Evolutionary conservation across 2,329 filamentous ascomycete genomes (phyloP), one percentile per base, ranked within the genome.

Genomic region (Pseudofabraea citricarpa): DNA sequence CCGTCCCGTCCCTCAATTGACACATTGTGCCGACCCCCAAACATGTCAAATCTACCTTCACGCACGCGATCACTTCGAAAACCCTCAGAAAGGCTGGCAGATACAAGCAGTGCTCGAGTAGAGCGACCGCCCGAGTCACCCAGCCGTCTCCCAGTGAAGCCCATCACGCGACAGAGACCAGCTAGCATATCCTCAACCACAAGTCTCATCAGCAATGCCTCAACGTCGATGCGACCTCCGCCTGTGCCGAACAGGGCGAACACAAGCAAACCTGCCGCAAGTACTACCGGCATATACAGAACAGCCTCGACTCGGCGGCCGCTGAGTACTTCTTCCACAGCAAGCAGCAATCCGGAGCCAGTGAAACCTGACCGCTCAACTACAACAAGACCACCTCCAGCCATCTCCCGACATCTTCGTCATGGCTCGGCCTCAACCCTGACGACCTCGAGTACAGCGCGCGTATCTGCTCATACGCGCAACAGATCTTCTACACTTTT

Each of bases 91-190:
- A 45, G 38, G 41, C 32, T 10, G 22, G 26, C 22, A 36, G 44
- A 33, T 16, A 18, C n/a, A 26, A n/a, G n/a, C 47, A 52, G 22
- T 12, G 13, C 27, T 12, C 27, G 27, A 16, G 20, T 24, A 15
- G 45, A 49, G 22, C 51, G 47, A 20, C 45, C 19, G 6, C 51
- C 42, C 45, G 52, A 55, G 42, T 61, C 59, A 36, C 58, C 60
- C 27, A 61, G 57, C 50, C 53, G 58, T 44, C 51, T 63, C 21
- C 60, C 60, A 9, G 49, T 58, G 32, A 57, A 54, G 42, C 53
- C 53, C 20, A 39, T 33, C 3, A 49, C 55, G 12, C 47, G 57
- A 22, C 40, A 40, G 6, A 46, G 56, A 36, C 53, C 56, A 21
- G 43, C 55, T 5, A 58, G 47, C 23, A 33, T 56, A 5, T 57